Percentiles rank a stretch among this genome's conserved stretches.
These are phyloP conservation scores for Liriodendron chinense DNA, from an alignment of 164 flowering plant genomes.

Conservation along the genomic window DNA sequence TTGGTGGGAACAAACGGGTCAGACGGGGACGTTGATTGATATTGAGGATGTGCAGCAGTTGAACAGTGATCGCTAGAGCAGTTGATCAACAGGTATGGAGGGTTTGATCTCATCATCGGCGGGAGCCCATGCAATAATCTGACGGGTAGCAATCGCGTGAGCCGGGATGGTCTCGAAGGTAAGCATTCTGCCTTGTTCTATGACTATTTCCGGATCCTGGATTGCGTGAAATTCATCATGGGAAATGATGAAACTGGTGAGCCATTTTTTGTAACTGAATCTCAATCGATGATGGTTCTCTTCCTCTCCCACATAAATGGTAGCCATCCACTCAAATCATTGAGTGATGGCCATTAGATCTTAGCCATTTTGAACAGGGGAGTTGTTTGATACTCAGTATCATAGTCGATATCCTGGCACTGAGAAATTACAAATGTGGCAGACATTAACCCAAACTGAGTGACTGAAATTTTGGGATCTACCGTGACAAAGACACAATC, in stretches of 20 bases:
- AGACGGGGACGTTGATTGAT: conserved; percentile 27
- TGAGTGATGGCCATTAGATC: no score
- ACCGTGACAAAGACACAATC: no score
- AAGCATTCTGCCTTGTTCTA: conserved; percentile 32
- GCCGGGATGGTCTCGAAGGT: conserved; percentile 39
- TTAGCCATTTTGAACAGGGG: no score
- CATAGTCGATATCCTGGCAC: no score
- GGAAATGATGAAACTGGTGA: conserved; percentile 6
- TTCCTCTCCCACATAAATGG: no score
- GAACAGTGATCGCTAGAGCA: conserved; percentile 14
- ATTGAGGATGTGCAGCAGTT: conserved; percentile 28
- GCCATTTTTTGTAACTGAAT: neutral
- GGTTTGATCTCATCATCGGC: conserved; percentile 41
- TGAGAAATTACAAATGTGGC: no score
- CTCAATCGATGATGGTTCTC: neutral
- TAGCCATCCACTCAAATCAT: no score
- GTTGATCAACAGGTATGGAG: conserved; percentile 25
- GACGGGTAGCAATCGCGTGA: conserved; percentile 29
- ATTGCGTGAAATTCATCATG: conserved; percentile 23
- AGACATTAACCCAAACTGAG: no score
- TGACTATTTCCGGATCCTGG: conserved; percentile 29
- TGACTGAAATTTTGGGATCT: no score
- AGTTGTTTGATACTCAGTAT: no score
- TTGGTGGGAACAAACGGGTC: conserved; percentile 47
- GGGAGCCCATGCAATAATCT: conserved; percentile 43